These are phyloP conservation scores for Globomyces pollinis-pini DNA, from an alignment of 192 early-diverging fungal genomes.

Conservation along the genomic window DNA sequence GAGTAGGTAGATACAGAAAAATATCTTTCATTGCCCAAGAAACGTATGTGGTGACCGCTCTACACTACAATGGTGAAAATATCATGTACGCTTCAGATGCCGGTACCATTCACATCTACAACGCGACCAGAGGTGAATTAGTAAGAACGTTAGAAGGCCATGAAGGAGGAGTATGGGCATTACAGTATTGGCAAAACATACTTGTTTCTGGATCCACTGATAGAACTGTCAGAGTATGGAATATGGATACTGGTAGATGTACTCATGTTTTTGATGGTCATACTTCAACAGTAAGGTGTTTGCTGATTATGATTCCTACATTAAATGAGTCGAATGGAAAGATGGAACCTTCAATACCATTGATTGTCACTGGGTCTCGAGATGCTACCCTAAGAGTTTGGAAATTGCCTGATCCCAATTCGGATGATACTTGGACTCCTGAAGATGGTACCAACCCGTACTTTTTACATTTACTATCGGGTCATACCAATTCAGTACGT, in stretches of 20 bases:
- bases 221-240: constrained; percentile 92
- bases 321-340: not conserved
- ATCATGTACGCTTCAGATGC: constrained; percentile 92
- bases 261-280: constrained; percentile 94
- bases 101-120: constrained; percentile 87
- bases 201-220: constrained; percentile 94
- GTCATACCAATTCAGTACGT: constrained; percentile 86
- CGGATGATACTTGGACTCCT: constrained; percentile 42
- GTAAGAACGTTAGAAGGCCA: constrained; percentile 66
- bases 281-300: constrained; percentile 86
- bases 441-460: constrained; percentile 57
- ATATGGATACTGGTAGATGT: constrained; percentile 80
- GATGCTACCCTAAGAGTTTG: constrained; percentile 93
- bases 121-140: constrained; percentile 70
- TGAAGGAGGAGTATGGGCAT: constrained; percentile 96
- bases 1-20: constrained; percentile 59
- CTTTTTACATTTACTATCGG: constrained; percentile 70
- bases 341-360: constrained; percentile 16
- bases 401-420: constrained; percentile 73
- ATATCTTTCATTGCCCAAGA: constrained; percentile 76
- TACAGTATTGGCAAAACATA: constrained; percentile 81
- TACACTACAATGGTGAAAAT: constrained; percentile 92
- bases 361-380: constrained; percentile 92
- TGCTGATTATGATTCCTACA: constrained; percentile 71
- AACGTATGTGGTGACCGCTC: constrained; percentile 82